Conservation (phyloP, 108 stramenopile genomes). For the Cyclotella choctawhatcheeana region DNA sequence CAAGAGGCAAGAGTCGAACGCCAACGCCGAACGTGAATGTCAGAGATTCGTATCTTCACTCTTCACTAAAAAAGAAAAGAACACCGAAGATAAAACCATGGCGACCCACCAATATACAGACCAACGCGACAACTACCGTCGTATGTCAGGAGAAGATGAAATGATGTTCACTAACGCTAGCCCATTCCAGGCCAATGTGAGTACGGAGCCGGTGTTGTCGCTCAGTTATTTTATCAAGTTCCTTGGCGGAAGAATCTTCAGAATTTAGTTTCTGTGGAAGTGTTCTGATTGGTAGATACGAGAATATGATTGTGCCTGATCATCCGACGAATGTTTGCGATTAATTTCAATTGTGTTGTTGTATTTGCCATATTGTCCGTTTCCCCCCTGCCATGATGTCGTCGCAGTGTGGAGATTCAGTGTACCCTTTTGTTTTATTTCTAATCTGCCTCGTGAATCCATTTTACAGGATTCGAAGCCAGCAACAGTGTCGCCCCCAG, state of each 20-base stretch:
- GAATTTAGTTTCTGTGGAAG: background rate
- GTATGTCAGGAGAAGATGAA: constrained; percentile 48
- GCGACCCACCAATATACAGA: constrained; percentile 20
- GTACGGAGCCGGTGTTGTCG: background rate
- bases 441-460: background rate
- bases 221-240: background rate
- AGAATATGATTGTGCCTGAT: too few relatives aligned
- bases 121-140: constrained; percentile 16
- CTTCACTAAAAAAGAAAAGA: background rate
- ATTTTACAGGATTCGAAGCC: background rate
- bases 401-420: too few relatives aligned
- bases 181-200: constrained; percentile 44
- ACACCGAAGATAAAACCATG: constrained; percentile 17
- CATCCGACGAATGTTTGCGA: too few relatives aligned
- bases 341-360: too few relatives aligned
- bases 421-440: background rate
- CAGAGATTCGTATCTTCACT: background rate
- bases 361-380: too few relatives aligned
- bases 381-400: too few relatives aligned
- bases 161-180: constrained; percentile 42
- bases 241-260: background rate
- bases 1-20: too few relatives aligned
- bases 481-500: constrained; percentile 21
- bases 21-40: too few relatives aligned
- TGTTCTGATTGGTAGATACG: too few relatives aligned